phyloP scores from a whole-genome alignment of 108 stramenopile genomes.

The Schizochytrium sp. region DNA sequence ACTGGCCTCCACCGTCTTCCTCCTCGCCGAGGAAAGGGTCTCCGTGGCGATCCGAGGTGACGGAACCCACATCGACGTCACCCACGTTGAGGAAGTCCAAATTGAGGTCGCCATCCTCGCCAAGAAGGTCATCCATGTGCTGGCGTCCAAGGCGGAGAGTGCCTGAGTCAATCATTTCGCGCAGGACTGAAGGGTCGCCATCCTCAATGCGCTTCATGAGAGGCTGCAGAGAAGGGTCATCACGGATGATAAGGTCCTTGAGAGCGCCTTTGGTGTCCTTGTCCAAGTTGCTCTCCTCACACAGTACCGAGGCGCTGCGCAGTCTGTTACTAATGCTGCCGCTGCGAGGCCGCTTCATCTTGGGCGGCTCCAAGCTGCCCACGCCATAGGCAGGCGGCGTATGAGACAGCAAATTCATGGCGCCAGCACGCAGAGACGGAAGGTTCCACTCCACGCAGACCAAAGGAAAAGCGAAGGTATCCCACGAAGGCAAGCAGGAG shows the following conservation, averaged over 20 bases:
- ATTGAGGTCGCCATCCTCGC: slow-evolving; percentile 51
- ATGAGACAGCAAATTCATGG: slow-evolving; percentile 36
- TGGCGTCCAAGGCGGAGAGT: background rate
- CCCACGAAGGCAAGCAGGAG: too few relatives aligned
- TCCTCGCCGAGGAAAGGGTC: slow-evolving; percentile 57
- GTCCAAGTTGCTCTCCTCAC: slow-evolving; percentile 74
- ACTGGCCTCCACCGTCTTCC: slow-evolving; percentile 36
- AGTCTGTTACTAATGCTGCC: slow-evolving; percentile 69
- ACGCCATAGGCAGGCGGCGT: slow-evolving; percentile 61
- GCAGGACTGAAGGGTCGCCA: slow-evolving; percentile 71
- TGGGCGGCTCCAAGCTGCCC: slow-evolving; percentile 66
- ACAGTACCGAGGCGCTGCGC: slow-evolving; percentile 73
- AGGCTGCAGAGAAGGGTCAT: slow-evolving; percentile 70
- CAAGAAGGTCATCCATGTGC: slow-evolving; percentile 33
- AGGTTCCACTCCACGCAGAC: background rate
- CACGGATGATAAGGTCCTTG: slow-evolving; percentile 75
- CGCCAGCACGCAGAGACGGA: background rate
- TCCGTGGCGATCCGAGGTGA: slow-evolving; percentile 61
- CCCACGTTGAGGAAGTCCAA: slow-evolving; percentile 64
- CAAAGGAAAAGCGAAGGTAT: background rate
- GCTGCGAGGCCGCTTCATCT: slow-evolving; percentile 70
- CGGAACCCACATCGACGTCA: slow-evolving; percentile 64
- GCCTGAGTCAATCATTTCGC: slow-evolving; percentile 59
- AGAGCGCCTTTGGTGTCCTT: slow-evolving; percentile 75
- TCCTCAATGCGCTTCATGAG: slow-evolving; percentile 70